phyloP scores from a whole-genome alignment of 2,329 filamentous ascomycete genomes.

The Neonectria neomacrospora region DNA sequence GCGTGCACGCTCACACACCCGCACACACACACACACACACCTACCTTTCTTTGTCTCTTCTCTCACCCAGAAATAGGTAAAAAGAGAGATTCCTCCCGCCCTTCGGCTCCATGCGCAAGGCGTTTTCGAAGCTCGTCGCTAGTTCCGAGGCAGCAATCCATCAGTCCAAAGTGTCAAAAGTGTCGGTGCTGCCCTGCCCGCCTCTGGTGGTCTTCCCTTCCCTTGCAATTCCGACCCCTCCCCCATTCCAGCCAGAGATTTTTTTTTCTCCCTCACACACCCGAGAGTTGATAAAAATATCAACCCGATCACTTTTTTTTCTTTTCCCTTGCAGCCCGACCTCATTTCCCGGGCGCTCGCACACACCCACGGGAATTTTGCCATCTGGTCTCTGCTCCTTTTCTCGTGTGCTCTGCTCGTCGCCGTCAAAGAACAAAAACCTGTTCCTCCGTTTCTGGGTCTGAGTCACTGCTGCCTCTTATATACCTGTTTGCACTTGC shows the following conservation, averaged over 20 bases:
- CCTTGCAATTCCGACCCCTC: slow-evolving; percentile 33
- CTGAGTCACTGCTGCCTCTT: slow-evolving; percentile 29
- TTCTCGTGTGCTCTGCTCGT: slow-evolving; percentile 8
- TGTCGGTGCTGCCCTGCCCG: slow-evolving; percentile 25
- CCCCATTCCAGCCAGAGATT: slow-evolving; percentile 40
- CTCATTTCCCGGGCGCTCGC: slow-evolving; percentile 36
- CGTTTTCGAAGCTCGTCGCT: slow-evolving; percentile 13
- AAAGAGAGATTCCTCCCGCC: slow-evolving; percentile 28
- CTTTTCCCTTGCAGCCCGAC: slow-evolving; percentile 35
- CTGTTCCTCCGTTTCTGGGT: slow-evolving; percentile 10
- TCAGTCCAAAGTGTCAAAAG: slow-evolving; percentile 20
- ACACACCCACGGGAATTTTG: slow-evolving; percentile 39
- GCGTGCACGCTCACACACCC: slow-evolving; percentile 10
- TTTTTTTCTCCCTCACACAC: slow-evolving; percentile 45
- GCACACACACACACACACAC: slow-evolving; percentile 16
- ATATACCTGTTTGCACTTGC: slow-evolving; percentile 20
- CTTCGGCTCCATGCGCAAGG: slow-evolving; percentile 21
- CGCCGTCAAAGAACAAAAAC: slow-evolving; percentile 13
- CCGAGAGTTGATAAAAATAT: slow-evolving; percentile 47
- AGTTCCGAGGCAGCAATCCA: slow-evolving; percentile 18
- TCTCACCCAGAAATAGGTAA: slow-evolving; percentile 10
- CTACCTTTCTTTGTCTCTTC: neutral
- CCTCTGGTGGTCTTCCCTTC: slow-evolving; percentile 26
- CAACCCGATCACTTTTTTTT: slow-evolving; percentile 46
- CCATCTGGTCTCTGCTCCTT: slow-evolving; percentile 15